Evolutionary conservation across 345 rosid species (phyloP).

Genomic region (Populus euphratica): DNA sequence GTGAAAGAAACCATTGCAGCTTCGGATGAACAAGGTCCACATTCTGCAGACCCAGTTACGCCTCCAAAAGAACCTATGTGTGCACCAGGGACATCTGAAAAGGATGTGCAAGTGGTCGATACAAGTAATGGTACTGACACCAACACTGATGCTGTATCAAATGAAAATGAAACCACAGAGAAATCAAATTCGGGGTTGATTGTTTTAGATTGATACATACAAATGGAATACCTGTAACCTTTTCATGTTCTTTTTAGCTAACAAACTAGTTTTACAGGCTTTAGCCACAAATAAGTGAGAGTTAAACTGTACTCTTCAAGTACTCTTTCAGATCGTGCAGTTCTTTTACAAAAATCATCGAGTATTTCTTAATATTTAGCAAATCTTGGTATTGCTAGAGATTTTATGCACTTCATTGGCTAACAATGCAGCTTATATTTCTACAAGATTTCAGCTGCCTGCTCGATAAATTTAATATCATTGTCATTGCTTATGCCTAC

Average conservation of each 20-base stretch:
- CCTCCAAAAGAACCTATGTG: conserved; percentile 8
- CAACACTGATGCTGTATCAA: conserved; percentile 12
- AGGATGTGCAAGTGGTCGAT: conserved; percentile 18
- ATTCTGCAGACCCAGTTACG: conserved; percentile 3
- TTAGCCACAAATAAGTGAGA: not conserved
- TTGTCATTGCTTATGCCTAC: not conserved
- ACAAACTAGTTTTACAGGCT: conserved; percentile 3
- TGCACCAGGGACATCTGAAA: not conserved
- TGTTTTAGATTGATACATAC: conserved; percentile 29
- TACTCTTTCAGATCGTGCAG: not conserved
- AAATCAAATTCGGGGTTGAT: conserved; percentile 23
- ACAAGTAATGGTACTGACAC: conserved; percentile 2
- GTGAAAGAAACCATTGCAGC: not conserved
- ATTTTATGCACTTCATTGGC: not conserved
- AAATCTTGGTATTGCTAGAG: not conserved
- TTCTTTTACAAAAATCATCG: not conserved
- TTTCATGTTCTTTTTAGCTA: not conserved
- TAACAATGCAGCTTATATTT: not conserved
- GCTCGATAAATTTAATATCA: not conserved
- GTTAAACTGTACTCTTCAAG: not conserved
- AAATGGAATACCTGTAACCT: not conserved
- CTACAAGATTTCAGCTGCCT: not conserved
- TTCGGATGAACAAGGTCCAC: conserved; percentile 2
- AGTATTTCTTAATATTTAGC: not conserved
- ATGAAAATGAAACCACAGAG: conserved; percentile 4